Base-by-base conservation (phyloP, 2,329 filamentous ascomycete genomes). In the Beauveria medogensis region DNA sequence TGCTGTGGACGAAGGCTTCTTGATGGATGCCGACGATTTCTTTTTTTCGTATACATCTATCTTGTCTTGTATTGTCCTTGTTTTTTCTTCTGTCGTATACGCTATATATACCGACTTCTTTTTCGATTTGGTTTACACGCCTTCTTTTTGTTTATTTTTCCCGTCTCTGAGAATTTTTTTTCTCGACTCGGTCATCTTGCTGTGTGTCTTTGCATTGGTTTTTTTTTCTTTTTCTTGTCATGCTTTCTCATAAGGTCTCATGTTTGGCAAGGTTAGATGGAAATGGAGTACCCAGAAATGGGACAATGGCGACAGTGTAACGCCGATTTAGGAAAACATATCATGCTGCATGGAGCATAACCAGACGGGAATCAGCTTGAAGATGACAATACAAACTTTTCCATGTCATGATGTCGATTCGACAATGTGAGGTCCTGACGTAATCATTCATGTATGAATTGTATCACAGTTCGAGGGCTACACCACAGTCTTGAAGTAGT, bases 1-100 rank as follows among this genome's bases (percentile, higher is more conserved):
- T 60, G 58, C 58, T 60, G 58, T 30, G 41, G 51, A 53, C 43
- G 30, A 37, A 12, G 43, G 48, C 51, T 18, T 22, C 44, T 24
- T 55, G 55, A 51, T 16, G 18, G 41, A 58, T 22, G 43, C 34
- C 20, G 14, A 48, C 30, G 30, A 20, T 40, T 41, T 46, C 26
- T 43, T 34, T 16, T 26, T 50, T 40, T 40, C 30, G 16, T 55
- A 44, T 47, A 47, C 26, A 47, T 12, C 41, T 47, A 55, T 34
- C 6, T 3, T 18, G 7, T 34, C 3, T 26, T 22, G 12, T n/a
- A 12, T 12, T 24, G 41, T 47, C 5, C 30, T 5, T 47, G 12
- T 10, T 12, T 18, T 28, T 30, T 55, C 41, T 20, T 28, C 41
- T 20, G 30, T 34, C 12, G 30, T 34, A 34, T 34, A 34, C 30